phyloP scores from a whole-genome alignment of 1,139 yeast genomes.

The Sugiyamaella castrensis region DNA sequence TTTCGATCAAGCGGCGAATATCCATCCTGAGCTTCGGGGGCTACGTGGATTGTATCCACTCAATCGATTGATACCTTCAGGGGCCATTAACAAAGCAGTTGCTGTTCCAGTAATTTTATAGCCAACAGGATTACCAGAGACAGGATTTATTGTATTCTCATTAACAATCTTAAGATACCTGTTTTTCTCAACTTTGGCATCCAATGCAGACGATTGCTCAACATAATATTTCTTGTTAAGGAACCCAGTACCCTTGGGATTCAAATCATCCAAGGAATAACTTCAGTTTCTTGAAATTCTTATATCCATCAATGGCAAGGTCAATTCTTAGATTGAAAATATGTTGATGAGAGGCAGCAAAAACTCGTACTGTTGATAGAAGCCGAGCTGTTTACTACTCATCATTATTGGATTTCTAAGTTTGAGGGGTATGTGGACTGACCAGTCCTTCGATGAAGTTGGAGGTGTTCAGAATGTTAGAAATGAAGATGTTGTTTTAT shows the following conservation, averaged over 20 bases:
- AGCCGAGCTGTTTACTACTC: slow-evolving; percentile 74
- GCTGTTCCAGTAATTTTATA: slow-evolving; percentile 80
- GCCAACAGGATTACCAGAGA: slow-evolving; percentile 75
- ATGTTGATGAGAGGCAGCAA: slow-evolving; percentile 91
- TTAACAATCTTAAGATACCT: slow-evolving; percentile 73
- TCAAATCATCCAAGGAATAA: slow-evolving; percentile 58
- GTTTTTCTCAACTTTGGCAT: slow-evolving; percentile 72
- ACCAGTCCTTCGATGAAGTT: slow-evolving; percentile 62
- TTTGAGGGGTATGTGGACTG: slow-evolving; percentile 76
- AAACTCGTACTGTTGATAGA: slow-evolving; percentile 74
- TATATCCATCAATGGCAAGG: slow-evolving; percentile 83
- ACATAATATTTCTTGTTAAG: slow-evolving; percentile 60
- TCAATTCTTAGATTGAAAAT: slow-evolving; percentile 80
- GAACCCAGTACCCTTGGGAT: slow-evolving; percentile 77
- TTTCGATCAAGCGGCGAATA: no score
- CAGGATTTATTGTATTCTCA: slow-evolving; percentile 72
- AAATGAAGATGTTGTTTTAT: slow-evolving; percentile 75
- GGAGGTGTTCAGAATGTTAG: slow-evolving; percentile 69
- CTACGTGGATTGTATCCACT: no score
- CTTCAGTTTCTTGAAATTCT: slow-evolving; percentile 68
- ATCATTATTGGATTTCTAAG: slow-evolving; percentile 75
- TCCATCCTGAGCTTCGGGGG: no score
- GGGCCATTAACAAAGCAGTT: slow-evolving; percentile 70
- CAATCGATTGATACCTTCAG: slow-evolving; percentile 59
- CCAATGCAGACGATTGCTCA: slow-evolving; percentile 70